Percentiles rank a stretch among this genome's conserved stretches.
Evolutionary conservation across 352 stramenopile genomes (phyloP).

Genomic region (Globisporangium okanoganense): DNA sequence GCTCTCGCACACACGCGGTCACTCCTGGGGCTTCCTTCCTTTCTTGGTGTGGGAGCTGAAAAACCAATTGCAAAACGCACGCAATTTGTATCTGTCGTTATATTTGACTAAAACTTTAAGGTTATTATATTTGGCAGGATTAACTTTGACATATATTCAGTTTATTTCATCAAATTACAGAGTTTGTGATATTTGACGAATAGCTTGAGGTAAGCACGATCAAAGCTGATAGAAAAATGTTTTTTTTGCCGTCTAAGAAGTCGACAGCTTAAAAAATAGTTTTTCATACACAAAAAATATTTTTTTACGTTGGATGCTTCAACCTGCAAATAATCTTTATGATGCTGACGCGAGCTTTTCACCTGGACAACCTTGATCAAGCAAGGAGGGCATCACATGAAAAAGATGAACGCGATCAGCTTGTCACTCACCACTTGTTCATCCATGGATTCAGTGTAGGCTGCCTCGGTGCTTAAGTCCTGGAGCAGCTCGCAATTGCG

Average conservation of each 20-base stretch:
- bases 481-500: not conserved
- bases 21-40: not conserved
- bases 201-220: not conserved
- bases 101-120: not conserved
- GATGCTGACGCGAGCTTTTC: no score
- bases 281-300: no score
- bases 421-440: not conserved
- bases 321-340: no score
- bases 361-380: not conserved
- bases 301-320: no score
- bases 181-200: not conserved
- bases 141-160: not conserved
- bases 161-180: not conserved
- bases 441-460: not conserved
- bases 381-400: not conserved
- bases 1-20: not conserved
- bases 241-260: not conserved
- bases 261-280: no score
- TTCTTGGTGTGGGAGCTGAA: not conserved
- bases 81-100: not conserved
- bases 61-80: conserved; percentile 1
- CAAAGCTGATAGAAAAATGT: not conserved
- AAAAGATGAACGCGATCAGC: not conserved
- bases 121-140: not conserved
- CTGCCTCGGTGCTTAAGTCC: not conserved